These are phyloP conservation scores for Camillea tinctor DNA, from an alignment of 2,329 filamentous ascomycete genomes.

Conservation along the genomic window DNA sequence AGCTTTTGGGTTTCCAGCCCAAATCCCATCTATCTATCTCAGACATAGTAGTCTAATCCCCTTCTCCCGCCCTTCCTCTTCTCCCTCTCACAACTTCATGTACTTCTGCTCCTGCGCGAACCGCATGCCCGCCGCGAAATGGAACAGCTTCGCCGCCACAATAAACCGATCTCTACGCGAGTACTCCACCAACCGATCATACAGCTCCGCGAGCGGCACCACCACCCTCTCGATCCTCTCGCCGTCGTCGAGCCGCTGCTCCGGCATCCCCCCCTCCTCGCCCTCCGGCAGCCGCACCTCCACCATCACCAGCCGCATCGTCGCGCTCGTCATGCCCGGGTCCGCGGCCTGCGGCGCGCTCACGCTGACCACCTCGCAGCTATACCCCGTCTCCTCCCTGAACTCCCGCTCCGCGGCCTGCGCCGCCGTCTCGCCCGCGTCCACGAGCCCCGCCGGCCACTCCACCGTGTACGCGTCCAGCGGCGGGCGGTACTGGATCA, in stretches of 20 bases:
- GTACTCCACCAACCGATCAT: slow-evolving; percentile 50
- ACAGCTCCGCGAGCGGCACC: slow-evolving; percentile 55
- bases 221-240: slow-evolving; percentile 62
- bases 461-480: slow-evolving; percentile 52
- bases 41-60: too few relatives aligned
- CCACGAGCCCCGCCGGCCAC: slow-evolving; percentile 54
- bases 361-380: slow-evolving; percentile 46
- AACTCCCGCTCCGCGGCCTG: slow-evolving; percentile 53
- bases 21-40: too few relatives aligned
- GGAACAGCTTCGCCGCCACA: slow-evolving; percentile 57
- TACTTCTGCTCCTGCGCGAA: slow-evolving; percentile 41
- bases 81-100: slow-evolving; percentile 3
- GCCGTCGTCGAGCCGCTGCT: slow-evolving; percentile 59
- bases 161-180: slow-evolving; percentile 47
- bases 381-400: slow-evolving; percentile 55
- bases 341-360: slow-evolving; percentile 56
- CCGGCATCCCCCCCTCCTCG: slow-evolving; percentile 42
- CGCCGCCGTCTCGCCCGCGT: slow-evolving; percentile 50
- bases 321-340: slow-evolving; percentile 46
- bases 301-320: slow-evolving; percentile 40
- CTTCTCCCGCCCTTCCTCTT: neutral
- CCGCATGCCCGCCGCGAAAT: slow-evolving; percentile 58
- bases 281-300: slow-evolving; percentile 53
- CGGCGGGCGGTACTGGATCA: slow-evolving; percentile 53
- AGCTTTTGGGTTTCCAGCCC: too few relatives aligned